phyloP scores from a whole-genome alignment of 2,329 filamentous ascomycete genomes.

The Nemania sp. region DNA sequence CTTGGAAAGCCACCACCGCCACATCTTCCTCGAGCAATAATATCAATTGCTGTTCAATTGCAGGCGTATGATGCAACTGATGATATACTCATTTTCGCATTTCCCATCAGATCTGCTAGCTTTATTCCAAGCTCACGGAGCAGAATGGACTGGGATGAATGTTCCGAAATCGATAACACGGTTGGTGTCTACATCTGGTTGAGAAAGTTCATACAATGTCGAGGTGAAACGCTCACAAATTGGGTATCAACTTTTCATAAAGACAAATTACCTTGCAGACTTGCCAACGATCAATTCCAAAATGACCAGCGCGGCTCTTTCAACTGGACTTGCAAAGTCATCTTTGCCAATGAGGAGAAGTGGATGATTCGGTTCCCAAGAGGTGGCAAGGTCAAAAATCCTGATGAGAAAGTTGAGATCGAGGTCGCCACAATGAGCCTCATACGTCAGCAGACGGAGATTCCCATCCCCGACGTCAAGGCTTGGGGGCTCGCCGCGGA shows the following conservation, averaged over 20 bases:
- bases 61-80: not conserved
- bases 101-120: not conserved
- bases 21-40: not conserved
- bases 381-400: constrained; percentile 7
- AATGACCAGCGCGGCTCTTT: not conserved
- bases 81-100: not conserved
- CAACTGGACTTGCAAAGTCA: not conserved
- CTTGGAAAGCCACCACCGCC: not conserved
- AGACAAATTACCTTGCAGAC: not conserved
- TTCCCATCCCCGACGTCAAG: constrained; percentile 28
- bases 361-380: constrained; percentile 32
- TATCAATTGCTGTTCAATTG: not conserved
- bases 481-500: constrained; percentile 31
- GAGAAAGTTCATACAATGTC: not conserved
- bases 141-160: too few relatives aligned
- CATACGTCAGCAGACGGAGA: constrained; percentile 29
- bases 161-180: too few relatives aligned
- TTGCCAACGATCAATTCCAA: not conserved
- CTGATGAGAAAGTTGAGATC: constrained; percentile 30
- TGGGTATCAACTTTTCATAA: not conserved
- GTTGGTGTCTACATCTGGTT: not conserved
- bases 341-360: constrained; percentile 24
- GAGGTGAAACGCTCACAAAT: not conserved
- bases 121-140: too few relatives aligned
- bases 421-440: constrained; percentile 30